phyloP scores from a whole-genome alignment of 108 stramenopile species.

The Fragilaria crotonensis region DNA sequence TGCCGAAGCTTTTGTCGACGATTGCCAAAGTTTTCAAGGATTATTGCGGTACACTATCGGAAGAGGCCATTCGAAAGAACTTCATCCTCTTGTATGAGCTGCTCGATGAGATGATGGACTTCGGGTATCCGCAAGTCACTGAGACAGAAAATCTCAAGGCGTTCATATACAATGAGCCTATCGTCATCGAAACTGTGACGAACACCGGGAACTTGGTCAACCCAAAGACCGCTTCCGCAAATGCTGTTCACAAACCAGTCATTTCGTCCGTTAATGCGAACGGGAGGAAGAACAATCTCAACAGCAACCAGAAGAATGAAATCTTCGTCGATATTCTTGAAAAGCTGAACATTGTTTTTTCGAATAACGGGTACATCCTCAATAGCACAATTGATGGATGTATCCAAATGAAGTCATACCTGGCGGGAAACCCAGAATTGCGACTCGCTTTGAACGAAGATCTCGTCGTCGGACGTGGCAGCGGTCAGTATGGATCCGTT shows the following conservation, averaged over 20 bases:
- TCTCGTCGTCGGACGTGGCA: slow-evolving; percentile 84
- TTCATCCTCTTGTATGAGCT: slow-evolving; percentile 99
- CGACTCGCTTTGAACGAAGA: slow-evolving; percentile 97
- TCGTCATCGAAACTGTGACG: slow-evolving; percentile 72
- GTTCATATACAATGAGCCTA: slow-evolving; percentile 98
- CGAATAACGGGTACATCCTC: slow-evolving; percentile 93
- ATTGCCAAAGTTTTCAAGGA: slow-evolving; percentile 99
- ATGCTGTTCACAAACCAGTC: slow-evolving; percentile 93
- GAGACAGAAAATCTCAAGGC: slow-evolving; percentile 95
- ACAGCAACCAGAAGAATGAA: slow-evolving; percentile 90
- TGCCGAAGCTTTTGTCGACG: slow-evolving; percentile 90
- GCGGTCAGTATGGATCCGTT: slow-evolving; percentile 62
- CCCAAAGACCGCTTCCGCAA: slow-evolving; percentile 94
- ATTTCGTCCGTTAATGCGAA: slow-evolving; percentile 74
- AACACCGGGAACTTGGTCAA: slow-evolving; percentile 86
- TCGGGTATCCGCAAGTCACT: slow-evolving; percentile 96
- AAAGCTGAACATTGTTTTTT: slow-evolving; percentile 96
- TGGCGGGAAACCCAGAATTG: slow-evolving; percentile 96
- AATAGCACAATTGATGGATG: slow-evolving; percentile 98
- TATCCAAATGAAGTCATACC: slow-evolving; percentile 93
- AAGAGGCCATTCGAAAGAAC: slow-evolving; percentile 98
- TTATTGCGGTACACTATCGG: slow-evolving; percentile 97
- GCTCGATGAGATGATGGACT: slow-evolving; percentile 98
- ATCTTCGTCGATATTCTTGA: slow-evolving; percentile 99
- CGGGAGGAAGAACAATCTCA: slow-evolving; percentile 47